Conservation (phyloP, 2,329 filamentous ascomycete genomes). For the Pestalotiopsis sp. region DNA sequence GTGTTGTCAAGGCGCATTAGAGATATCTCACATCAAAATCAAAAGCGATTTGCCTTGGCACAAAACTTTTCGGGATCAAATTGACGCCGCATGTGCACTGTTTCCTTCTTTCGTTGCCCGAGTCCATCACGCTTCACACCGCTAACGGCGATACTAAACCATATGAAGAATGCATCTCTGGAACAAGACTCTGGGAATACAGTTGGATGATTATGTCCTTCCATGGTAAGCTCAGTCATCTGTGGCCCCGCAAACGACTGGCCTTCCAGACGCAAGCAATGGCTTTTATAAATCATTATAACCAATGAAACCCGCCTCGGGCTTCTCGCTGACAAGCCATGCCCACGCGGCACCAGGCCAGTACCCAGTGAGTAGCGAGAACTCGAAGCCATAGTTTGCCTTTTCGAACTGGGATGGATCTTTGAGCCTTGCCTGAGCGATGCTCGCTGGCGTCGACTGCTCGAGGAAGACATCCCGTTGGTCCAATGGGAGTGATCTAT, state of each 20-base stretch:
- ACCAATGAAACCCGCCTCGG: neutral
- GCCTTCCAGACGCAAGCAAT: too few species aligned
- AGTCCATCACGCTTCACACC: neutral
- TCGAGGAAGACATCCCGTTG: slow-evolving; percentile 1
- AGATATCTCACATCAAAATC: neutral
- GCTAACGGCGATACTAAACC: too few species aligned
- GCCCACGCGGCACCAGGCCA: slow-evolving; percentile 4
- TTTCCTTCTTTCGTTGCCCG: neutral
- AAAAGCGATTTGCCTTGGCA: neutral
- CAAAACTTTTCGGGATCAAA: neutral
- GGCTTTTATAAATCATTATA: neutral
- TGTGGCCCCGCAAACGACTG: neutral
- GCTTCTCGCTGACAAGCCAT: neutral
- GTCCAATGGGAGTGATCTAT: neutral
- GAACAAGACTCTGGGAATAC: too few species aligned
- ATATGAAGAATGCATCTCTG: too few species aligned
- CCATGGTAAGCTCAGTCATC: neutral
- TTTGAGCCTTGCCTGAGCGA: neutral
- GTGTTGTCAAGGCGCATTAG: slow-evolving; percentile 74
- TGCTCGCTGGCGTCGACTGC: neutral
- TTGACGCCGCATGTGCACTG: neutral
- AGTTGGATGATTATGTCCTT: too few species aligned
- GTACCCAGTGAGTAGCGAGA: neutral
- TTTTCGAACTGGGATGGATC: neutral
- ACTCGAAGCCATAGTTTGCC: slow-evolving; percentile 8